A percentile compares a stretch with the other conserved stretches of the same genome.
Conservation (phyloP, 2,329 filamentous ascomycete species). For the Cercospora brassicicola region DNA sequence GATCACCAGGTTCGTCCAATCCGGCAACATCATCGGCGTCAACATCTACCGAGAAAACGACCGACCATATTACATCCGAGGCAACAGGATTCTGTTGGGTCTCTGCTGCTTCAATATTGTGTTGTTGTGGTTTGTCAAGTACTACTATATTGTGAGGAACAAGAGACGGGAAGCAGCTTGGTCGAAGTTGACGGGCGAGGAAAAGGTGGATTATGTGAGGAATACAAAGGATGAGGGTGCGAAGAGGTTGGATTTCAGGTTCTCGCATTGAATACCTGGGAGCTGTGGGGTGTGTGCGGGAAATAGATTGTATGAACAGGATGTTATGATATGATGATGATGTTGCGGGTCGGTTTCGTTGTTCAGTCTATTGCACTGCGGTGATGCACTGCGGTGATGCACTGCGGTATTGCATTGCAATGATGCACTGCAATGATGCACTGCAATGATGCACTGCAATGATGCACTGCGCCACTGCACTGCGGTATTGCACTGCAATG, state of each 20-base stretch:
- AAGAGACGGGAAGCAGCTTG: constrained; percentile 37
- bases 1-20: constrained; percentile 42
- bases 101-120: constrained; percentile 37
- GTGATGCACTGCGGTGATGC: too few relatives aligned
- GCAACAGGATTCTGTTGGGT: constrained; percentile 41
- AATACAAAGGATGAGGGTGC: constrained; percentile 42
- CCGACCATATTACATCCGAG: constrained; percentile 47
- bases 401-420: too few relatives aligned
- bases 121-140: constrained; percentile 36
- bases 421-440: too few relatives aligned
- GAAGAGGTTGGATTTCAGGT: constrained; percentile 40
- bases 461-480: too few relatives aligned
- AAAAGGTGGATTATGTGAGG: constrained; percentile 39
- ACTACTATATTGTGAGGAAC: constrained; percentile 40
- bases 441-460: too few relatives aligned
- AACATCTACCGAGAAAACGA: constrained; percentile 54
- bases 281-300: too few relatives aligned
- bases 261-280: constrained; percentile 28
- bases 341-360: background rate
- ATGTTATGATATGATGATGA: background rate
- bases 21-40: constrained; percentile 48
- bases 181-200: constrained; percentile 42
- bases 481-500: too few relatives aligned
- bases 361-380: too few relatives aligned
- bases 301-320: background rate